Base-by-base conservation (phyloP, 805 yeast species). In the Candida maesae region DNA sequence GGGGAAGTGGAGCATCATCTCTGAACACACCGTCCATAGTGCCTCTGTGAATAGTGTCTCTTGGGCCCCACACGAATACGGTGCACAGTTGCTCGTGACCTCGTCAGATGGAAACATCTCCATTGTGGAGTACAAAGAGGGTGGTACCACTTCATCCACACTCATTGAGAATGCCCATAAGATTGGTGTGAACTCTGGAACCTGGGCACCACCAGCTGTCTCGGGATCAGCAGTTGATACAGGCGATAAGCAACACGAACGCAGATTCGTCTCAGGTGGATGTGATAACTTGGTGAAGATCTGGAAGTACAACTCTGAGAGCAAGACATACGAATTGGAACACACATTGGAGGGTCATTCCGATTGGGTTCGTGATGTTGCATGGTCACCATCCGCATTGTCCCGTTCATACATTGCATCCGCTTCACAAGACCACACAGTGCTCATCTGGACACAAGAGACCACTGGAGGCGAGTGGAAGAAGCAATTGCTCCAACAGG, bases 331-430 rank as follows among this genome's bases (percentile, higher is more conserved):
- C 60, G 73, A 73, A 19, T 74, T 81, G 55, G 96, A 91, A 63
- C 81, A 81, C 32, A 75, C 78, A 20, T 74, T 93, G 40, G 81
- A 80, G 49, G 99, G 97, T 30, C 99, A 93, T 64, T 73, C 86
- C 14, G 99, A 93, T 64, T 93, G 99, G 99, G 97, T 93, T 25
- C 81, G 99, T 65, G 99, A 93, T 61, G 97, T 91, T 46, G 88
- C 95, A 4, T 93, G 99, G 99, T 88, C 96, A 16, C 96, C 98
- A 35, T 81, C 95, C 2, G 79, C 87, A 35, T 74, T 93, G 47
- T 76, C 87, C 35, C 83, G 86, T 53, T 81, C 95, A 12, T 91
- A 89, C 62, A 84, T 93, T 55, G 99, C 98, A 12, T 81, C 95
- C 27, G 97, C 96, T 9, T 90, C 98, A 17, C 98, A 93, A 67